phyloP scores from a whole-genome alignment of 352 stramenopile genomes.

The Peronospora belbahrii region DNA sequence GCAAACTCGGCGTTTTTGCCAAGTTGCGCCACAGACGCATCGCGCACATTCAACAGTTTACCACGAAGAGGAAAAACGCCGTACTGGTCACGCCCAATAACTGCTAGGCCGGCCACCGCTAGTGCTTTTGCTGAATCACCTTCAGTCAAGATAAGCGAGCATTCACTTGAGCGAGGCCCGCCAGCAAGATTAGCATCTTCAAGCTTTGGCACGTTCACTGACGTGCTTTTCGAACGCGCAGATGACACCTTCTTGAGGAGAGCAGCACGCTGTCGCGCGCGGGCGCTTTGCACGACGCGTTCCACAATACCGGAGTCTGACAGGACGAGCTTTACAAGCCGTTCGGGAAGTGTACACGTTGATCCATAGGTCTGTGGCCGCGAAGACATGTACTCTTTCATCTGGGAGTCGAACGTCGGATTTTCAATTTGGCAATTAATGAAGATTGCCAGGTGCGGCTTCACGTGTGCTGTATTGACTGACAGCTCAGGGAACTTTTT shows the following conservation, averaged over 20 bases:
- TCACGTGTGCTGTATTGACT: conserved; percentile 92
- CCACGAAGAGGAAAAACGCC: conserved; percentile 98
- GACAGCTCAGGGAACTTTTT: conserved; percentile 93
- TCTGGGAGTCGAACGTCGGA: conserved; percentile 99
- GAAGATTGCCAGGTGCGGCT: conserved; percentile 97
- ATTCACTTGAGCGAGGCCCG: conserved; percentile 86
- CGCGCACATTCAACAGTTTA: conserved; percentile 90
- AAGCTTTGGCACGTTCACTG: conserved; percentile 94
- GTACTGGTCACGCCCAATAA: conserved; percentile 97
- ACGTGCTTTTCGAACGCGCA: conserved; percentile 50
- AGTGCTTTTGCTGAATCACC: conserved; percentile 99
- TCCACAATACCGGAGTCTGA: conserved; percentile 94
- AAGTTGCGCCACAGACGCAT: conserved; percentile 78
- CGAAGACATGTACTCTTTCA: conserved; percentile 98
- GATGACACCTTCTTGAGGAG: conserved; percentile 88
- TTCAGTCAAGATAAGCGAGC: conserved; percentile 98
- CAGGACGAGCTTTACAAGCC: conserved; percentile 92
- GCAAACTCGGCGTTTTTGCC: conserved; percentile 93
- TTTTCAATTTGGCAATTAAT: conserved; percentile 99
- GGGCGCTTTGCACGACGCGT: conserved; percentile 85
- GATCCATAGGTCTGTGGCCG: conserved; percentile 81
- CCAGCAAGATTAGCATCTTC: conserved; percentile 98
- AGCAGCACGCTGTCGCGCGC: conserved; percentile 91
- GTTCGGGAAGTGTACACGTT: conserved; percentile 88
- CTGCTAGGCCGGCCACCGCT: conserved; percentile 95